Evolutionary conservation across 305 asterid genomes (phyloP), one percentile per base, ranked within the genome.

Genomic region (Ajuga reptans): DNA sequence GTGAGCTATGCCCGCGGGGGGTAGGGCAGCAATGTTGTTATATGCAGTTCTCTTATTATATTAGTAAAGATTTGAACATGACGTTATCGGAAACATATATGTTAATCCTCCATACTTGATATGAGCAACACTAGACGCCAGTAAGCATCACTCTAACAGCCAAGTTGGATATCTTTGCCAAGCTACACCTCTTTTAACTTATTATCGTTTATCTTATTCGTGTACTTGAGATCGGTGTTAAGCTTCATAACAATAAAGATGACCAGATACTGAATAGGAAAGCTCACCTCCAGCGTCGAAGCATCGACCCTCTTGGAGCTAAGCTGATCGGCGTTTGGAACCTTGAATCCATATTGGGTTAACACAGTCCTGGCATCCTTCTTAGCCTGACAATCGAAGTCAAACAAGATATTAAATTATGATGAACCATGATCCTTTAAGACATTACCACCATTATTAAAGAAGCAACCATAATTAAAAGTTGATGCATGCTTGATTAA

Each of bases 291-390:
- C 64, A 93, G 95, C 77, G 52, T 84, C 43, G 88, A 78, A 27
- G 95, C 89, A 71, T 90, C 91, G 55, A 93, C 88, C 77, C 95
- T 89, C 85, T 84, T 93, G 21, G 49, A 9, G 75, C 91, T 84
- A 62, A 90, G 95, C 77, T 86, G 81, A 49, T 90, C 92, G n/a
- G 95, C 75, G 78, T 78, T 87, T 9, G 96, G 97, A 81, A 90
- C 42, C 86, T 84, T 93, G 81, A 93, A 86, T 36, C 99, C 99
- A 61, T 89, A 91, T 72, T 78, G 84, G 24, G 81, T 45, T 78
- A 93, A 72, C 54, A 76, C 80, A 50, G 50, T 50, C 76, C 85
- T 83, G 16, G 97, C 97, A 0, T 86, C 97, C 75, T 81, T 68
- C 80, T 89, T 90, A 62, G 86, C 88, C 88, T 84, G 76, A 67